Base-by-base conservation (phyloP, 2,329 filamentous ascomycete species). In the Epichloe elymi region DNA sequence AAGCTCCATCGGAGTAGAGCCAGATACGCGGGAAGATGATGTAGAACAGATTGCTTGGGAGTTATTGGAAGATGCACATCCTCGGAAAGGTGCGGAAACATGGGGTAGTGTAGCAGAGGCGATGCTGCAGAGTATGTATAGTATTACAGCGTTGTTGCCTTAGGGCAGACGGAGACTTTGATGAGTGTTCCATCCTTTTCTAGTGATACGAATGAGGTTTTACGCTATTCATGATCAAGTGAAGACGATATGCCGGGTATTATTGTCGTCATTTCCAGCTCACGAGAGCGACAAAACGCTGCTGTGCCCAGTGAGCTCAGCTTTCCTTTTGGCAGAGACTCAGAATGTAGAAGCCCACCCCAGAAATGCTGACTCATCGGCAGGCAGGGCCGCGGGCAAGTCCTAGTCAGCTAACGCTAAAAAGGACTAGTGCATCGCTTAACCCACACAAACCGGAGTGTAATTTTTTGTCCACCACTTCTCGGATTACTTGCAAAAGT, bases 391-490 rank as follows among this genome's bases (percentile, higher is more conserved):
- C 62, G 55, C 49, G 60, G 60, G 60, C 58, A 65, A 58, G 51
- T 59, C 60, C 58, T 60, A 59, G 41, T 2, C 19, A 51, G 48
- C 66, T 63, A 66, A 46, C 37, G 19, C 52, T 23, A 10, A 11
- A 49, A 33, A 36, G 36, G 60, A 52, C 57, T 68, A 67, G 64
- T 46, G 48, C 53, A 45, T 66, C 64, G 61, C 63, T 68, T 68
- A 67, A 58, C 66, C 63, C 64, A 67, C 66, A 68, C 65, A 69
- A 64, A 65, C 35, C 58, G 61, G 33, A 23, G 56, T 56, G 55
- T 53, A 65, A 63, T 62, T 65, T 64, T 66, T 66, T 55, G 62
- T 62, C 65, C 58, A 59, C 56, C 57, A 55, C 71, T 59, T 62
- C 26, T n/a, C 19, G 41, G 40, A 48, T 55, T 55, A 55, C 59